phyloP scores from a whole-genome alignment of 2,329 filamentous ascomycete species.

The Erysiphe pulchra region DNA sequence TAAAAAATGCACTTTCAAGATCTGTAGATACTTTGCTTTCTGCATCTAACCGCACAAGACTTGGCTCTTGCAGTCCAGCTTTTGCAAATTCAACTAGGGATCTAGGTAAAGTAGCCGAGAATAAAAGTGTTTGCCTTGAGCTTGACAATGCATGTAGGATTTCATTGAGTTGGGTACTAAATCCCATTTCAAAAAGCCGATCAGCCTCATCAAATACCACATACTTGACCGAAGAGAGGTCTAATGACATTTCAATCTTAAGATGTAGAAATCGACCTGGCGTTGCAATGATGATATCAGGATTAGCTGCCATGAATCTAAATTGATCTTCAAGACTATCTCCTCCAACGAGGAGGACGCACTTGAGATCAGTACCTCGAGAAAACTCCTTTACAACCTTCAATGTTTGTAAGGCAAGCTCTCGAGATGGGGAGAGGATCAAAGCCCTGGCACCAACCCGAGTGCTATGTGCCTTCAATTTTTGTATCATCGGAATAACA shows the following conservation, averaged over 20 bases:
- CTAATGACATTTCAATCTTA: constrained; percentile 85
- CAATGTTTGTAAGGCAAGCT: constrained; percentile 79
- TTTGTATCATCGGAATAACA: constrained; percentile 95
- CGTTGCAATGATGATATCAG: constrained; percentile 91
- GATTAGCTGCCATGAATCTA: constrained; percentile 72
- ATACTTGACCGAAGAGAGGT: constrained; percentile 76
- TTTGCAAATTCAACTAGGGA: constrained; percentile 89
- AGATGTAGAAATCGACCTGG: constrained; percentile 89
- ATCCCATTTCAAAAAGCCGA: constrained; percentile 95
- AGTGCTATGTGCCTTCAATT: constrained; percentile 64
- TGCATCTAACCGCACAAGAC: constrained; percentile 68
- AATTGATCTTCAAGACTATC: constrained; percentile 94
- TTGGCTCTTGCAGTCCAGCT: constrained; percentile 79
- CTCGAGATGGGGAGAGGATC: constrained; percentile 76
- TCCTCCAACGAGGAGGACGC: constrained; percentile 76
- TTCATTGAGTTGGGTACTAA: constrained; percentile 75
- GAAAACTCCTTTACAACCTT: constrained; percentile 93
- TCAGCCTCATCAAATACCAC: constrained; percentile 97
- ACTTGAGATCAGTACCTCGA: constrained; percentile 70
- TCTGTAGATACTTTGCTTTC: constrained; percentile 94
- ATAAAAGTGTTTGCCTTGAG: constrained; percentile 71
- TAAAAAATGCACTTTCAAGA: constrained; percentile 86
- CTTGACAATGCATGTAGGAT: constrained; percentile 72
- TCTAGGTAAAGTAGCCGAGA: constrained; percentile 84
- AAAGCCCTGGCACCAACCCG: constrained; percentile 68